Evolutionary conservation across 148 eudicot genomes (phyloP).

Genomic region (Gaultheria prostrata): DNA sequence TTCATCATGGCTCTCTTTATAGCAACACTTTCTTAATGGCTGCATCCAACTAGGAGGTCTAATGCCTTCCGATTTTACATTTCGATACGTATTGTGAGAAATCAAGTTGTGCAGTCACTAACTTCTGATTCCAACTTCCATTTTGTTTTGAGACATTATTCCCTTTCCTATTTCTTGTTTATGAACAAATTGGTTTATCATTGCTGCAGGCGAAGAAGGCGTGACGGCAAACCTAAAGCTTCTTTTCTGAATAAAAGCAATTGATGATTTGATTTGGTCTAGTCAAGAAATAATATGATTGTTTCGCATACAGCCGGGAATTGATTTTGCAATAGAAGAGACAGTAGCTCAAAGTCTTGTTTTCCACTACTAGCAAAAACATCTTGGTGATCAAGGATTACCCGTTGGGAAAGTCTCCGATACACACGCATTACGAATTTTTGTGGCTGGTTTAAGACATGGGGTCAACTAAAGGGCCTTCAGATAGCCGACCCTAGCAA

Average conservation of each 20-base stretch:
- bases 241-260: not conserved
- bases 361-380: not conserved
- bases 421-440: no score
- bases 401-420: no score
- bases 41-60: not conserved
- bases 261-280: not conserved
- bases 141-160: not conserved
- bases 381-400: no score
- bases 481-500: not conserved
- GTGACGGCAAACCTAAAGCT: conserved; percentile 15
- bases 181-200: not conserved
- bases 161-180: not conserved
- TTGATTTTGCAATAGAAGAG: not conserved
- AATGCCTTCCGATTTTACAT: not conserved
- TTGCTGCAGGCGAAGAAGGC: conserved; percentile 34
- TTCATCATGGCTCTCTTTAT: not conserved
- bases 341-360: not conserved
- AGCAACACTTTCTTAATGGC: not conserved
- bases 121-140: not conserved
- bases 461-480: not conserved
- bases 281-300: not conserved
- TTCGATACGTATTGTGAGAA: not conserved
- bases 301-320: not conserved
- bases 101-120: no score
- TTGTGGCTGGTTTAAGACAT: not conserved